Base-by-base conservation (phyloP, 1,139 yeast species). In the Zygoascus hellenicus region DNA sequence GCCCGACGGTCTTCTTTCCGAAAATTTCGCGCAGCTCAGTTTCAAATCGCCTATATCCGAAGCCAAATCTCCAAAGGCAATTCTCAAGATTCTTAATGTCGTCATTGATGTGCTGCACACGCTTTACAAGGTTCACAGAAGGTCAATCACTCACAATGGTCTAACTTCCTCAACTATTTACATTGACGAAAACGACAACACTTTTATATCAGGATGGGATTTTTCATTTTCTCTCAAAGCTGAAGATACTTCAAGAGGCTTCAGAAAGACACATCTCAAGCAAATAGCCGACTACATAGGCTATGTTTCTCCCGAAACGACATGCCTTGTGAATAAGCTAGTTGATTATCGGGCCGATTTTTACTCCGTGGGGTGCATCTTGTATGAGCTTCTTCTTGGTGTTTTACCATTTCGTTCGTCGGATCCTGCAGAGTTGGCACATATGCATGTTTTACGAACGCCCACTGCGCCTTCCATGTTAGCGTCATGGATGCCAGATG, bases 331-430 rank as follows among this genome's bases (percentile, higher is more conserved):
- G 13, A 65, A 65, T 39, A 61, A 68, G 33, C 62, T 69, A 2
- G 76, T 75, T 7, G 80, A 76, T 51, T 71, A 65, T 54, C 63
- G 78, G 42, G 68, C 81, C 0, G 82, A 78, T 57, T 68, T 76
- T 45, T 78, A 77, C 55, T 68, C 77, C 31, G 53, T 76, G 11
- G 82, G 83, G 22, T 68, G 77, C 22, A 70, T 77, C 2, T 52
- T 77, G 36, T 76, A 78, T 53, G 80, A 76, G 51, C 56, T 76
- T 19, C 51, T 76, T 10, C 67, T 74, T 7, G 79, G 80, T 0
- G 60, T 64, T 16, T 58, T 74, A 3, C 81, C 80, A 0, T 76
- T 76, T 52, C 64, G 65, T 28, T 67, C 74, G 6, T 65, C 67
- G 4, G 76, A 71, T 49, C 70, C 76, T 0, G 60, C 68, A 5